These are phyloP conservation scores for Hanseniaspora pseudoguilliermondii DNA, from an alignment of 805 yeast genomes.

Conservation along the genomic window DNA sequence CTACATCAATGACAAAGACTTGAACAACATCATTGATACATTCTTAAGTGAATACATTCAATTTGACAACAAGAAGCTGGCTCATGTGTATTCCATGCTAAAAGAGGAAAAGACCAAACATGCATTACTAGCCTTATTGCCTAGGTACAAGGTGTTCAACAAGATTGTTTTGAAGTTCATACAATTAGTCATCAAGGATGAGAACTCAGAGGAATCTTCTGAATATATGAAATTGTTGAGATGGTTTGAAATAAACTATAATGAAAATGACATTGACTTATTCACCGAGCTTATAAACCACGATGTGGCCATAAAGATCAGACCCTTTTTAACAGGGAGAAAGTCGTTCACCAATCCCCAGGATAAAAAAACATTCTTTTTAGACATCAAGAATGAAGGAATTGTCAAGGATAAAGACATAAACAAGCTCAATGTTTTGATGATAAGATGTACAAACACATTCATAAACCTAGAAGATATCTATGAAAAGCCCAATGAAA, in stretches of 20 bases:
- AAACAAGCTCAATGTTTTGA: not conserved
- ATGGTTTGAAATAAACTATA: not conserved
- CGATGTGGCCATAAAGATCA: not conserved
- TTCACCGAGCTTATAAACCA: not conserved
- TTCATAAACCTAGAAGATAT: not conserved
- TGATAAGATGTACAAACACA: constrained; percentile 5
- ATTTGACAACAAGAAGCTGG: not conserved
- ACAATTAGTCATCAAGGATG: not conserved
- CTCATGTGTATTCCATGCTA: not conserved
- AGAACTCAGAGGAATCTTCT: not conserved
- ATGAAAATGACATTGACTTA: not conserved
- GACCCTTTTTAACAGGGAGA: constrained; percentile 10
- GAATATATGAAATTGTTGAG: not conserved
- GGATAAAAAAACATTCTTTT: not conserved
- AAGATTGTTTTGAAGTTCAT: not conserved
- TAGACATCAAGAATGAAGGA: not conserved
- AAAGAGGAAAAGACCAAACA: not conserved
- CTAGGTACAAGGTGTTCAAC: constrained; percentile 1
- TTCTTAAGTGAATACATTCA: constrained; percentile 2
- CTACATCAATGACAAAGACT: constrained; percentile 2
- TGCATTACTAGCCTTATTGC: not conserved
- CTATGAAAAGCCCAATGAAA: not conserved
- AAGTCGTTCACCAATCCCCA: not conserved
- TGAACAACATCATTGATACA: not conserved
- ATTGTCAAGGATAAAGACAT: not conserved